phyloP scores from a whole-genome alignment of 2,329 filamentous ascomycete genomes.

The Phyllosticta ampelicida region DNA sequence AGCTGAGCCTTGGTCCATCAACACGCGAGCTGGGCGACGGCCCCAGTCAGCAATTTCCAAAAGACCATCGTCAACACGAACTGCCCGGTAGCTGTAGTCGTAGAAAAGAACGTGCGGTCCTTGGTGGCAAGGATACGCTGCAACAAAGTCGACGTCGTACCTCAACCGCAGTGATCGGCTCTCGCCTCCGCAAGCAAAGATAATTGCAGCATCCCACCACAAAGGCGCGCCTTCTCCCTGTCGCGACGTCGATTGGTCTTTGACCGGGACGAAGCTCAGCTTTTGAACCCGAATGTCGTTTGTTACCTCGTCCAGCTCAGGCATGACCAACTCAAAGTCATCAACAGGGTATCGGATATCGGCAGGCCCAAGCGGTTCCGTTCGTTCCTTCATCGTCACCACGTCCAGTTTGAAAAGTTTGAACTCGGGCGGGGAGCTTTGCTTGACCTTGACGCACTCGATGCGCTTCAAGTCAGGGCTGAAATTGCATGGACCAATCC shows the following conservation, averaged over 20 bases:
- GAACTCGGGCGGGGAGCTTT: conserved; percentile 45
- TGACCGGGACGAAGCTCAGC: conserved; percentile 46
- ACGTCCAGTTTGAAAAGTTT: conserved; percentile 49
- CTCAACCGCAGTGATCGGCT: conserved; percentile 29
- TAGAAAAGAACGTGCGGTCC: conserved; percentile 51
- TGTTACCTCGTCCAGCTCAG: conserved; percentile 46
- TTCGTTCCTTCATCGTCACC: conserved; percentile 54
- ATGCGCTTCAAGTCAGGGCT: conserved; percentile 55
- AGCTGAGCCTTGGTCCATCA: neutral
- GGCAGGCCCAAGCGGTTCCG: conserved; percentile 56
- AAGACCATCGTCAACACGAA: conserved; percentile 51
- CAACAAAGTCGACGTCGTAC: conserved; percentile 32
- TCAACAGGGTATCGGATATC: conserved; percentile 51
- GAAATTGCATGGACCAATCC: conserved; percentile 62
- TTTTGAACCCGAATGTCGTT: conserved; percentile 62
- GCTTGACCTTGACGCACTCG: conserved; percentile 59
- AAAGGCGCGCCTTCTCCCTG: conserved; percentile 21
- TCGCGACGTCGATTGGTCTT: conserved; percentile 23
- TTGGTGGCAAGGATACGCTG: conserved; percentile 31
- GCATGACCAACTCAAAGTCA: conserved; percentile 54
- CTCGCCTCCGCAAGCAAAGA: conserved; percentile 29
- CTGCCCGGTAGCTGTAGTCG: conserved; percentile 52
- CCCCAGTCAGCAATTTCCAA: conserved; percentile 58
- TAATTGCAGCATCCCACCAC: conserved; percentile 28
- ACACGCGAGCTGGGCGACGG: neutral